phyloP scores from a whole-genome alignment of 768 basidiomycete species.

The Boletus barrowsii region DNA sequence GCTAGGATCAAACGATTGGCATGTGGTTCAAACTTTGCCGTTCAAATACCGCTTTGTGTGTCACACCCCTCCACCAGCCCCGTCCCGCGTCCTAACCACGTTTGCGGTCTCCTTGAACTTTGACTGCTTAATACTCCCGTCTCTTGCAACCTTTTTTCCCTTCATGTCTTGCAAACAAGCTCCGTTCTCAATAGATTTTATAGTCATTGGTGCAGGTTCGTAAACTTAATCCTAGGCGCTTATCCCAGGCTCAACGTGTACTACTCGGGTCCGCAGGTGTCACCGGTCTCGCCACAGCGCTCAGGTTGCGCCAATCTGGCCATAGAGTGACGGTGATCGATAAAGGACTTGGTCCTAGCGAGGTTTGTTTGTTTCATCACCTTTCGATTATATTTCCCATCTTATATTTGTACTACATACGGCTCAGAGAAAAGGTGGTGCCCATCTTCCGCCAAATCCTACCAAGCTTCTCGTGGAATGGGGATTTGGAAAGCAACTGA shows the following conservation, averaged over 20 bases:
- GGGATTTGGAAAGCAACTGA: conserved; percentile 48
- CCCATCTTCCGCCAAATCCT: conserved; percentile 58
- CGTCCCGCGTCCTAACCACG: not conserved
- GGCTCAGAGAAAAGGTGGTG: conserved; percentile 37
- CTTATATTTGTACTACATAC: not conserved
- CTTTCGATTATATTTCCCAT: not conserved
- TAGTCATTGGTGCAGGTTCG: conserved; percentile 31
- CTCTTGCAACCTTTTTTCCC: not conserved
- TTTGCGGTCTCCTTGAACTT: not conserved
- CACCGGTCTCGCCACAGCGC: conserved; percentile 57
- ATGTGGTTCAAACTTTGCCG: conserved; percentile 7
- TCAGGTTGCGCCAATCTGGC: conserved; percentile 53
- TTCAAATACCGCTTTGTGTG: conserved; percentile 17
- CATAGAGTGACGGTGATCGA: conserved; percentile 61
- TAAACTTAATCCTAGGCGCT: not conserved
- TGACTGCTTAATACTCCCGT: not conserved
- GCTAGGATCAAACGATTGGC: conserved; percentile 14
- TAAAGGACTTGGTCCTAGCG: conserved; percentile 41
- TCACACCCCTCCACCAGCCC: not conserved
- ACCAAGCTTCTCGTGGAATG: conserved; percentile 55
- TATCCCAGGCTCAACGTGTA: not conserved
- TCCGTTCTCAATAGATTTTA: conserved; percentile 29
- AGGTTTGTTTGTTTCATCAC: conserved; percentile 26
- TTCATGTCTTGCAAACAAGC: conserved; percentile 24
- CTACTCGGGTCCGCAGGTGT: conserved; percentile 30